Evolutionary conservation across 257 asterid genomes (phyloP), one percentile per base, ranked within the genome.

Genomic region (Primulina huaijiensis): DNA sequence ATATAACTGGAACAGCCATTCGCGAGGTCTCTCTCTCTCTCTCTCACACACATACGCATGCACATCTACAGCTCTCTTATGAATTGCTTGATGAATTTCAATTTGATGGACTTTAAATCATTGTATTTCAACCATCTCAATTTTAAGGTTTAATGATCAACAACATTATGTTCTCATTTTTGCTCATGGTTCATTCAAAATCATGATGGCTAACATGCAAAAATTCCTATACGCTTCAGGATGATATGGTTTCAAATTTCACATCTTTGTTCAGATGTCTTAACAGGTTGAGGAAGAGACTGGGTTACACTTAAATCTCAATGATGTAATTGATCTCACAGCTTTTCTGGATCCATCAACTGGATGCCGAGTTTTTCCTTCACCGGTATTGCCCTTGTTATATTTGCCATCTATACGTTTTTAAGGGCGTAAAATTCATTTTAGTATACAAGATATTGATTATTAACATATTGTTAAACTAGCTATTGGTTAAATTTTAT

Each of bases 221-320:
- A 14, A 17, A 34, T 31, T 60, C 43, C 8, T 53, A 55, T 25
- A 29, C 21, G 31, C 50, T 60, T 67, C 19, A 52, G 58, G 38
- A 63, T 55, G 50, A 65, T 20, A 60, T 35, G 30, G 33, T 38
- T 75, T 56, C 55, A 61, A 11, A 29, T 59, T 68, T 71, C 69
- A 65, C 62, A 64, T 74, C 33, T 65, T 40, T 66, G 43, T 65
- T 76, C 27, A 27, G 64, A 71, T 62, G 33, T 63, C n/a, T 60
- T 46, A 68, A 75, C 88, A 89, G 98, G 98, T 92, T 62, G 90
- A 90, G 81, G 97, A 92, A 84, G 98, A 92, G 83, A 92, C 85
- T 19, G 98, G 96, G 50, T 80, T 92, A 75, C 83, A 82, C 72
- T 75, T 92, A 71, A 88, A 82, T 73, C 80, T 80, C 29, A 80